Percentiles rank a stretch among this genome's conserved stretches.
phyloP scores from a whole-genome alignment of 176 grass and related monocot species.

The Cenchrus americanus region DNA sequence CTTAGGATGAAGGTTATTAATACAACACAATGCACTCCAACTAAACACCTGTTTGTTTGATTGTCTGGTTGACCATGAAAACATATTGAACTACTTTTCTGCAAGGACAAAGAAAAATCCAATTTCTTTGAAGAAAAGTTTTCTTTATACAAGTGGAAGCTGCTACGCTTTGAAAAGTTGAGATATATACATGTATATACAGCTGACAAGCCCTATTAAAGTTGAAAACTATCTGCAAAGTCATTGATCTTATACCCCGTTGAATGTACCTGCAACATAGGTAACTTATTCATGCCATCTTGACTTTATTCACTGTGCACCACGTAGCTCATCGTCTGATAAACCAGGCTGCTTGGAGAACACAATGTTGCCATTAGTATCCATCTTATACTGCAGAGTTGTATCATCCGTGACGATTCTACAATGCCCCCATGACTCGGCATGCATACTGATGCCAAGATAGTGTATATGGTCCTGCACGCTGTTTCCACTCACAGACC shows the following conservation, averaged over 20 bases:
- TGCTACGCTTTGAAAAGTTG: constrained; percentile 15
- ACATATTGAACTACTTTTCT: neutral
- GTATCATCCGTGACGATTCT: constrained; percentile 57
- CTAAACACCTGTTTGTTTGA: neutral
- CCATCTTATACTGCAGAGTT: constrained; percentile 47
- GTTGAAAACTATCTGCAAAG: neutral
- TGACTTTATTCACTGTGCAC: constrained; percentile 37
- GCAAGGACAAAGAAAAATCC: neutral
- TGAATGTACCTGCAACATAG: neutral
- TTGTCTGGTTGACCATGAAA: neutral
- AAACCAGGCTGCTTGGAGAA: constrained; percentile 52
- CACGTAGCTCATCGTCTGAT: constrained; percentile 35
- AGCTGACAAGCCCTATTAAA: neutral
- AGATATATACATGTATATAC: constrained; percentile 33
- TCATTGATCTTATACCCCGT: neutral
- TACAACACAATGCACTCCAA: neutral
- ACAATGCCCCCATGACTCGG: constrained; percentile 60
- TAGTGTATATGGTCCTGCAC: constrained; percentile 73
- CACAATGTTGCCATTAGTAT: constrained; percentile 46
- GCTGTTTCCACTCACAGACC: constrained; percentile 79
- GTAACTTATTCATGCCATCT: constrained; percentile 6
- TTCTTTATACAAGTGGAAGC: neutral
- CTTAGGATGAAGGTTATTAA: too few relatives aligned
- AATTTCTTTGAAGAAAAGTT: neutral
- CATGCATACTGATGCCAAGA: constrained; percentile 67